Conservation (phyloP, 306 rosid genomes). For the Ormosia semicastrata region DNA sequence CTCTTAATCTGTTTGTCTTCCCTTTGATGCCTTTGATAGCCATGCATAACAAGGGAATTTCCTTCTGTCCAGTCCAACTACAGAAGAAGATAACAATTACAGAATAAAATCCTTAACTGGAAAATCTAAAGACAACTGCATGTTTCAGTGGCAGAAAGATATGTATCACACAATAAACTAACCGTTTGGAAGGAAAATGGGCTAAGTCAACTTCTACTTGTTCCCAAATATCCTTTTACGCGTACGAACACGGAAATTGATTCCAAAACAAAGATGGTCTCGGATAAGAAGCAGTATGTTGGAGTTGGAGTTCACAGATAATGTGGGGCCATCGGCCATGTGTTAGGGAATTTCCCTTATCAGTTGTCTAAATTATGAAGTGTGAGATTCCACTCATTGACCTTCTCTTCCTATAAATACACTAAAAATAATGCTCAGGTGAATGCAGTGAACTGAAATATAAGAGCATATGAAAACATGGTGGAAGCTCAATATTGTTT, state of each 20-base stretch:
- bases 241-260: background rate
- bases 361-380: background rate
- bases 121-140: constrained; percentile 1
- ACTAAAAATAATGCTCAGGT: background rate
- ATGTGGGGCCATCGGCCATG: background rate
- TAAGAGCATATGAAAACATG: background rate
- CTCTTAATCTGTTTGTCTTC: background rate
- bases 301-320: background rate
- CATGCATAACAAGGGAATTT: too few species aligned
- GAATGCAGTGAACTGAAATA: background rate
- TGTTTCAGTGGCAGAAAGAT: background rate
- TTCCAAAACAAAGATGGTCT: constrained; percentile 10
- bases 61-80: too few species aligned
- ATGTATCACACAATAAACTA: too few species aligned
- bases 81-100: too few species aligned
- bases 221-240: background rate
- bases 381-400: background rate
- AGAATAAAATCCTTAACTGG: background rate
- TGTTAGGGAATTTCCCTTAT: background rate
- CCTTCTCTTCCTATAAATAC: constrained; percentile 27
- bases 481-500: background rate
- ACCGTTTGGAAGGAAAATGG: too few species aligned
- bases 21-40: too few species aligned
- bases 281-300: constrained; percentile 8
- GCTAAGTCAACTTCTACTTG: constrained; percentile 18